Evolutionary conservation across 805 yeast genomes (phyloP), one percentile per base, ranked within the genome.

Genomic region (Helenozyma rhizophorensis): DNA sequence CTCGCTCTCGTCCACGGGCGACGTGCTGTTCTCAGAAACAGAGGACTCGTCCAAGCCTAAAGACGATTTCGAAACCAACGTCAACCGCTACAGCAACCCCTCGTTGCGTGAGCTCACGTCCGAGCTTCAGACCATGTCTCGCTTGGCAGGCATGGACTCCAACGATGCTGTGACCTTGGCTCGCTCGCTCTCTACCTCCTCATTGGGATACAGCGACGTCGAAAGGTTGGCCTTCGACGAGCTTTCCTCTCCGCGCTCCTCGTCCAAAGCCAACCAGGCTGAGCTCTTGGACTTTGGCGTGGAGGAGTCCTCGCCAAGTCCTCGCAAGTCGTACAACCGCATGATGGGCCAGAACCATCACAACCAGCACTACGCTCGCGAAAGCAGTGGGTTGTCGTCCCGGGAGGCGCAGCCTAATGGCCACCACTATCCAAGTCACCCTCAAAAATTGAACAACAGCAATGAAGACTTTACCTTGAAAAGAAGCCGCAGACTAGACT

Each of bases 111-210:
- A 80, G 33, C 69, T 84, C 23, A 81, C 95, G 3, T 75, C 65
- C 40, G 96, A 89, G 55, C 64, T 89, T 34, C 83, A 84, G 43
- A 76, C 72, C 28, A 63, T 88, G 28, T 78, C 90, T 0, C 81
- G 79, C 43, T 65, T 78, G 57, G 95, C 90, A 0, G 93, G 94
- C 0, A 60, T 84, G 56, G 80, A 78, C 33, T 79, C 87, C 4
- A 74, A 80, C 24, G 94, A 86, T 61, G 94, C 95, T 1, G 80
- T 82, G 4, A 78, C 94, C 0, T 65, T 86, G 35, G 96, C 95
- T 0, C 66, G 94, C 49, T 78, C 93, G 1, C 66, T 87, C 30
- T 81, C 90, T 2, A 72, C 85, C 28, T 72, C 83, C 0, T 76
- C 86, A 0, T 63, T 82, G 18, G 83, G 83, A 9, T 68, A 69